These are phyloP conservation scores for Claviceps humidiphila DNA, from an alignment of 2,329 filamentous ascomycete genomes.

Conservation along the genomic window DNA sequence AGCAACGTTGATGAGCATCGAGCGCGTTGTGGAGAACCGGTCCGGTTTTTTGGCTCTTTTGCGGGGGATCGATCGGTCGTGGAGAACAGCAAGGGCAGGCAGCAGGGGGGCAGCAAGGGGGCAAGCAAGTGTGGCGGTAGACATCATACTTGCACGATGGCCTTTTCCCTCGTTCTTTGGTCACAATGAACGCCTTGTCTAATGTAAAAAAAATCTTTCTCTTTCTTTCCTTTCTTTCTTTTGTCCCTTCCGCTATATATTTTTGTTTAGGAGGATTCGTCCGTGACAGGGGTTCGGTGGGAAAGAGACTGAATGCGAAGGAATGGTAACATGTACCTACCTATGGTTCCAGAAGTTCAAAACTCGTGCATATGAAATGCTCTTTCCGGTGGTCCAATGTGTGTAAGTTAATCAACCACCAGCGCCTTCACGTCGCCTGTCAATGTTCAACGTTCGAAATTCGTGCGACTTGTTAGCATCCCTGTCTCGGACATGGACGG, in stretches of 20 bases:
- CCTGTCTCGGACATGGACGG: background rate
- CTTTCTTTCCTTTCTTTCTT: too few relatives aligned
- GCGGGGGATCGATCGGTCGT: background rate
- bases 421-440: background rate
- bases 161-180: background rate
- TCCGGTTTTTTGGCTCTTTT: background rate
- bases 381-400: background rate
- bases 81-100: background rate
- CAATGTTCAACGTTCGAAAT: background rate
- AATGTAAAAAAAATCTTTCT: too few relatives aligned
- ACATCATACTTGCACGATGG: background rate
- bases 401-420: background rate
- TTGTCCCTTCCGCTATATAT: too few relatives aligned
- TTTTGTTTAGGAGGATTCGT: background rate
- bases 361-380: background rate
- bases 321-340: too few relatives aligned
- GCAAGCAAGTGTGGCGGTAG: background rate
- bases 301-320: background rate
- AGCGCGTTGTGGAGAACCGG: background rate
- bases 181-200: background rate
- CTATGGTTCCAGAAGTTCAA: background rate
- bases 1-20: background rate
- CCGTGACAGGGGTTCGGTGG: background rate
- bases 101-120: background rate
- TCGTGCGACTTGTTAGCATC: background rate